Evolutionary conservation across 495 filamentous ascomycete genomes (phyloP).

Genomic region (Tetracladium marchalianum): DNA sequence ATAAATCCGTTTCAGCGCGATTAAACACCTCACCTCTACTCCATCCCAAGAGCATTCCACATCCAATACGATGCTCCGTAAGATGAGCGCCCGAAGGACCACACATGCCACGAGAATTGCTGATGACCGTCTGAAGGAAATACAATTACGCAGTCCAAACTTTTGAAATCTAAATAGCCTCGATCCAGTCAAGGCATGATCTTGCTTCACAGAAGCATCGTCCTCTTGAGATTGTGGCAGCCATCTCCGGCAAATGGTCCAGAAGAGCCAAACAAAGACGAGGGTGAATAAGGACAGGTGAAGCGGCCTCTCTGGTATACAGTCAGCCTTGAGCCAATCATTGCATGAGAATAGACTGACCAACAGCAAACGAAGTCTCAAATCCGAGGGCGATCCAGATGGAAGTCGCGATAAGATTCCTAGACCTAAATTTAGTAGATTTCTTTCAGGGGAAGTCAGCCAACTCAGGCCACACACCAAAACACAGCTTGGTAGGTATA

Average conservation of each 20-base stretch:
- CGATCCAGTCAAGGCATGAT: background rate
- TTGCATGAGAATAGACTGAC: background rate
- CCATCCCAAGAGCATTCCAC: constrained; percentile 8
- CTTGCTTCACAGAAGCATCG: background rate
- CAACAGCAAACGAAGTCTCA: background rate
- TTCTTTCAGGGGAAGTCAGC: too few relatives aligned
- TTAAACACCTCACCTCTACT: constrained; percentile 1
- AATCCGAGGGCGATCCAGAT: constrained; percentile 1
- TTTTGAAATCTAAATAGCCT: too few relatives aligned
- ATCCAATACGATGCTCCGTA: constrained; percentile 1
- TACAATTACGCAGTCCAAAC: background rate
- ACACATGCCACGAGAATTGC: background rate
- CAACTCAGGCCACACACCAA: too few relatives aligned
- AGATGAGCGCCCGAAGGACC: background rate
- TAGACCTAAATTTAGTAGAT: background rate
- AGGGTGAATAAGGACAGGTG: background rate
- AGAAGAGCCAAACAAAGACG: background rate
- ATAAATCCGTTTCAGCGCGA: background rate
- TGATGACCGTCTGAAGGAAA: background rate
- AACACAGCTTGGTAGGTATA: too few relatives aligned
- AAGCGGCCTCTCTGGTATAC: background rate
- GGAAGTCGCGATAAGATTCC: constrained; percentile 2
- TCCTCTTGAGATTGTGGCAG: background rate
- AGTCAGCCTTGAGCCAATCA: background rate
- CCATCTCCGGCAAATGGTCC: background rate